Conservation (phyloP, 2,329 filamentous ascomycete genomes). For the Lasiodiplodia hormozganensis region DNA sequence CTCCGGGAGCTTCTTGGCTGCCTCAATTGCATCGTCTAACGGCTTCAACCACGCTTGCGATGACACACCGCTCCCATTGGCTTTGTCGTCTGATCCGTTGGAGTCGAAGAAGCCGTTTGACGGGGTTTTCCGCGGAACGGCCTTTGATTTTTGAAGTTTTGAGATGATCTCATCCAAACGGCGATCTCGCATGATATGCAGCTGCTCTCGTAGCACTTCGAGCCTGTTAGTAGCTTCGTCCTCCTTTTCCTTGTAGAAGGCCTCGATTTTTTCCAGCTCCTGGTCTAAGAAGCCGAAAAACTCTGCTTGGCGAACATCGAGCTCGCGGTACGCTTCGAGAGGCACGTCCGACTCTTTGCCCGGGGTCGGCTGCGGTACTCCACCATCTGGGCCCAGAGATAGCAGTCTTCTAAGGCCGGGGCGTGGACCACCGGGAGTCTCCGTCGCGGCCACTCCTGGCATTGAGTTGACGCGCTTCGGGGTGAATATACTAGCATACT, state of each 20-base stretch:
- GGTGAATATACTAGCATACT: conserved; percentile 47
- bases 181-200: conserved; percentile 91
- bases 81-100: not conserved
- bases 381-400: conserved; percentile 50
- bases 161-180: conserved; percentile 73
- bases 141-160: conserved; percentile 53
- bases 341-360: conserved; percentile 55
- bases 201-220: conserved; percentile 75
- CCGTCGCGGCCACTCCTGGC: conserved; percentile 34
- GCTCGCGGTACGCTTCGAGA: conserved; percentile 65
- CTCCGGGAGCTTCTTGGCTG: conserved; percentile 40
- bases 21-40: conserved; percentile 46
- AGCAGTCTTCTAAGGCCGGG: conserved; percentile 49
- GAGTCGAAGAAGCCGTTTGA: conserved; percentile 35
- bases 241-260: conserved; percentile 88
- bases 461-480: conserved; percentile 52
- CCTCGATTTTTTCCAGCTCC: conserved; percentile 89
- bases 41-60: conserved; percentile 15
- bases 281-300: conserved; percentile 86
- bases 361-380: conserved; percentile 35
- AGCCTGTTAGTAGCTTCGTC: conserved; percentile 80
- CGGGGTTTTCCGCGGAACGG: conserved; percentile 51
- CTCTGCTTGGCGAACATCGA: conserved; percentile 78
- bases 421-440: conserved; percentile 35
- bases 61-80: not conserved